Conservation (phyloP, 345 rosid species). For the Stellera chamaejasme region DNA sequence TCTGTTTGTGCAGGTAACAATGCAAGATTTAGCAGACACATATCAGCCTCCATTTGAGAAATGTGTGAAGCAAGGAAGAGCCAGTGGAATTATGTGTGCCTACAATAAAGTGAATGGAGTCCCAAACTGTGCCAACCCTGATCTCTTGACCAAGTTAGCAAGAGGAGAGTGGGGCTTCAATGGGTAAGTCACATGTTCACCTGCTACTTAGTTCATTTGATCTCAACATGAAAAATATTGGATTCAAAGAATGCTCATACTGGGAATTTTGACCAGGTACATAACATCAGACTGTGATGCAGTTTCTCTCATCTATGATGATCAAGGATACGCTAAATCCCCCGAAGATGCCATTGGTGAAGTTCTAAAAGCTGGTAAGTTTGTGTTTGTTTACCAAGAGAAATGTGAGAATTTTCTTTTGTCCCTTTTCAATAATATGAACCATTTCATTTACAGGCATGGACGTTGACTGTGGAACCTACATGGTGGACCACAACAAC, state of each 20-base stretch:
- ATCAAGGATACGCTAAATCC: conserved; percentile 53
- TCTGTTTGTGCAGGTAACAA: conserved; percentile 48
- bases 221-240: neutral
- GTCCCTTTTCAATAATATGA: neutral
- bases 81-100: conserved; percentile 86
- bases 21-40: conserved; percentile 74
- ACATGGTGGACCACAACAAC: conserved; percentile 34
- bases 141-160: conserved; percentile 50
- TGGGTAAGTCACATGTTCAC: conserved; percentile 38
- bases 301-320: conserved; percentile 49
- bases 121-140: conserved; percentile 63
- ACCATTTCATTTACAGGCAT: conserved; percentile 9
- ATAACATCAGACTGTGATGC: conserved; percentile 91
- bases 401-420: conserved; percentile 1
- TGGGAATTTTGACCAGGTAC: conserved; percentile 39
- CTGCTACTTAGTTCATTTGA: neutral
- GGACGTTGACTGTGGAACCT: conserved; percentile 83
- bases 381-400: neutral
- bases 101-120: conserved; percentile 73
- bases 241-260: neutral
- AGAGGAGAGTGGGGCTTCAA: conserved; percentile 63
- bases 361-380: conserved; percentile 69
- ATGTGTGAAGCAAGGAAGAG: conserved; percentile 59
- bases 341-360: conserved; percentile 84
- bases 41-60: conserved; percentile 78